phyloP scores from a whole-genome alignment of 306 rosid species.

The Pueraria montana region DNA sequence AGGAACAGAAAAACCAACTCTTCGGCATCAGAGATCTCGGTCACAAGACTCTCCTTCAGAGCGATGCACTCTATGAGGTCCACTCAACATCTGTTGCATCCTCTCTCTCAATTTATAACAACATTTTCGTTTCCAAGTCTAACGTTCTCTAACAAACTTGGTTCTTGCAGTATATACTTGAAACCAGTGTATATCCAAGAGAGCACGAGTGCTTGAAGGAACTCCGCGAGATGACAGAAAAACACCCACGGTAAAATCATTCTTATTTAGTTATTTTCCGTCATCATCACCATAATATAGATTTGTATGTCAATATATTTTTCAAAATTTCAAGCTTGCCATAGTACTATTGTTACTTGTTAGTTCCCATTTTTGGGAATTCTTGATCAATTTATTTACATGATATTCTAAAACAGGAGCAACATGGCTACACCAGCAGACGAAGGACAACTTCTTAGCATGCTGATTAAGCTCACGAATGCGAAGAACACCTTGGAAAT shows the following conservation, averaged over 20 bases:
- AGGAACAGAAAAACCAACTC: neutral
- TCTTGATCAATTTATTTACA: no score
- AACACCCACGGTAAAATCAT: slow-evolving; percentile 72
- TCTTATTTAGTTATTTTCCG: neutral
- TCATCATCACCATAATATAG: neutral
- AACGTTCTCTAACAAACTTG: neutral
- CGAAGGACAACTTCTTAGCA: slow-evolving; percentile 84
- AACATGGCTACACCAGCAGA: slow-evolving; percentile 86
- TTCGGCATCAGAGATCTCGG: slow-evolving; percentile 70
- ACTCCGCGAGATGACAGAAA: slow-evolving; percentile 86
- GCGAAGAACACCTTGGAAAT: slow-evolving; percentile 93
- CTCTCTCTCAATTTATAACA: neutral
- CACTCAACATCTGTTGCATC: neutral
- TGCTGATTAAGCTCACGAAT: slow-evolving; percentile 81
- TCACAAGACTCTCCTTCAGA: slow-evolving; percentile 89
- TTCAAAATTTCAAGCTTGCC: neutral
- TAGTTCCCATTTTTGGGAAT: no score
- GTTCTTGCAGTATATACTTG: slow-evolving; percentile 77
- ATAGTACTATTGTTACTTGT: no score
- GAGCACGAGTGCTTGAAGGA: slow-evolving; percentile 88
- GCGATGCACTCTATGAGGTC: slow-evolving; percentile 93
- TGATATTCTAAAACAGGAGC: slow-evolving; percentile 61
- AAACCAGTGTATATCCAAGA: slow-evolving; percentile 90
- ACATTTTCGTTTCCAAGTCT: neutral
- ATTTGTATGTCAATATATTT: neutral